A percentile compares a stretch with the other conserved stretches of the same genome.
phyloP scores from a whole-genome alignment of 1,284 basidiomycete genomes.

The Leccinum insigne region DNA sequence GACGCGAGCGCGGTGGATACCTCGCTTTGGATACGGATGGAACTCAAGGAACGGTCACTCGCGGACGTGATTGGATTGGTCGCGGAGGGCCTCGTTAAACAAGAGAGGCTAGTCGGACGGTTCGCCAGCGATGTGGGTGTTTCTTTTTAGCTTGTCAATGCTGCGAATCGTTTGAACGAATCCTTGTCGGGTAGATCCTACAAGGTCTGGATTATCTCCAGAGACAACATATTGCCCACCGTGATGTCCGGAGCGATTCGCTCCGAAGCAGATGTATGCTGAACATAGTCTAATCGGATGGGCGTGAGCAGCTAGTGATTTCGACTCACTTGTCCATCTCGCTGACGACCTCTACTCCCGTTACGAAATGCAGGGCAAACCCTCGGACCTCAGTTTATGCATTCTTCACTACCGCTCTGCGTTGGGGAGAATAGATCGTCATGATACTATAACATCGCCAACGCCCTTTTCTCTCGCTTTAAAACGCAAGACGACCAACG shows the following conservation, averaged over 20 bases:
- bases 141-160: conserved; percentile 5
- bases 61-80: conserved; percentile 71
- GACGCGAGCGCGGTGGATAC: conserved; percentile 20
- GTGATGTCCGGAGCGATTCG: conserved; percentile 72
- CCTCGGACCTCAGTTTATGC: conserved; percentile 26
- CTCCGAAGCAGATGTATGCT: background rate
- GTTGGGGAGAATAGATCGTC: conserved; percentile 21
- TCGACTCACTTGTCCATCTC: conserved; percentile 26
- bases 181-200: conserved; percentile 46
- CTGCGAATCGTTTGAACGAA: background rate
- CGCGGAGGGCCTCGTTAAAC: conserved; percentile 56
- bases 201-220: conserved; percentile 64
- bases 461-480: no score
- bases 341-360: conserved; percentile 28
- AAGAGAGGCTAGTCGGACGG: conserved; percentile 65
- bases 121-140: conserved; percentile 71
- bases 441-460: conserved; percentile 13
- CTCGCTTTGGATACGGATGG: conserved; percentile 81
- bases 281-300: conserved; percentile 15
- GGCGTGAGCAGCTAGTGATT: conserved; percentile 22
- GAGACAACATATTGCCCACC: conserved; percentile 65
- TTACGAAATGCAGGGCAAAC: conserved; percentile 18
- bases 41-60: conserved; percentile 80
- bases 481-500: no score
- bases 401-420: conserved; percentile 31